phyloP scores from a whole-genome alignment of 495 filamentous ascomycete genomes.

The Aspergillus kassunensis region DNA sequence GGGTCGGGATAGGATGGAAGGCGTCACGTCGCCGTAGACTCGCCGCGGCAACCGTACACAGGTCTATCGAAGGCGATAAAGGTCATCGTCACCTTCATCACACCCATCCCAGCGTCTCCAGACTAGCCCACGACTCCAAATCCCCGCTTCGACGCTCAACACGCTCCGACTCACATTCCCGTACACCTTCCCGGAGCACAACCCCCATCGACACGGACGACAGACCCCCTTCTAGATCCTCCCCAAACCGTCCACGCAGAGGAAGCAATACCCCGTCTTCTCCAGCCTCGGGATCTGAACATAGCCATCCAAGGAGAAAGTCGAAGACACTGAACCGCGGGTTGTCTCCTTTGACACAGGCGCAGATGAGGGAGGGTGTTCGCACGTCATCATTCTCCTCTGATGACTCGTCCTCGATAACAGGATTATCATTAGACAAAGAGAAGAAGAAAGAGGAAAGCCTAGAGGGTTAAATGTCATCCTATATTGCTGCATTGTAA shows the following conservation, averaged over 20 bases:
- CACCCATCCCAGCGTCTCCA: slow-evolving; percentile 31
- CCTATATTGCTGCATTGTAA: not conserved
- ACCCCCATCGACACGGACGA: slow-evolving; percentile 42
- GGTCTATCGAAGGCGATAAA: slow-evolving; percentile 21
- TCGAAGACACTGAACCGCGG: slow-evolving; percentile 35
- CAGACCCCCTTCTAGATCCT: slow-evolving; percentile 38
- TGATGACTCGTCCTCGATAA: slow-evolving; percentile 27
- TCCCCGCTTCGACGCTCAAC: slow-evolving; percentile 32
- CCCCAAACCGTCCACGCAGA: slow-evolving; percentile 33
- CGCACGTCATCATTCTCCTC: slow-evolving; percentile 36
- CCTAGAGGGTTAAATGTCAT: slow-evolving; percentile 16
- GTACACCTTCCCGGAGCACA: slow-evolving; percentile 47
- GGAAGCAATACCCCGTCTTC: slow-evolving; percentile 25
- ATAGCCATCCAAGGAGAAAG: slow-evolving; percentile 31
- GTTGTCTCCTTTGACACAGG: slow-evolving; percentile 41
- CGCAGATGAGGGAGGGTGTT: slow-evolving; percentile 41
- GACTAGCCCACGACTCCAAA: slow-evolving; percentile 33
- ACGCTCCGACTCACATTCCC: slow-evolving; percentile 45
- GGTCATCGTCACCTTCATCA: slow-evolving; percentile 29
- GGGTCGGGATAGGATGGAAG: slow-evolving; percentile 58
- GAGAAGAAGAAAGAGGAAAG: slow-evolving; percentile 26
- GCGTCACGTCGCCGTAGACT: slow-evolving; percentile 47
- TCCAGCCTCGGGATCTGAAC: slow-evolving; percentile 24
- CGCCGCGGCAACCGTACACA: slow-evolving; percentile 29
- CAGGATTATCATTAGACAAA: slow-evolving; percentile 19